Conservation (phyloP, 805 yeast species). For the Hanseniaspora clermontiae region DNA sequence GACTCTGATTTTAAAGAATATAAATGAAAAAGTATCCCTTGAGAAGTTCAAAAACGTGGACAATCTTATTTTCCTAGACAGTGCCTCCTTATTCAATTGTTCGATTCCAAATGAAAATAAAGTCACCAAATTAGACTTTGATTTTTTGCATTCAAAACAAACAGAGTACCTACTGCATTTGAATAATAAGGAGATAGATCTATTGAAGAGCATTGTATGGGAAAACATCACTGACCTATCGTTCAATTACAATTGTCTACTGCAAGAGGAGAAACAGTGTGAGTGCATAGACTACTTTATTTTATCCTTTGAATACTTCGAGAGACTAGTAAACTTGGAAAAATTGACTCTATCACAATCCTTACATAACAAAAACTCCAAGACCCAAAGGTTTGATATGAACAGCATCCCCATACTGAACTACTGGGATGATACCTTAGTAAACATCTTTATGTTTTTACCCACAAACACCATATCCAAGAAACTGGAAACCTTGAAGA, state of each 20-base stretch:
- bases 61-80: not conserved
- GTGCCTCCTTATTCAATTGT: not conserved
- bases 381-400: slow-evolving; percentile 3
- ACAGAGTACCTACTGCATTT: not conserved
- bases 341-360: not conserved
- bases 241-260: not conserved
- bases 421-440: slow-evolving; percentile 3
- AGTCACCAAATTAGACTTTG: not conserved
- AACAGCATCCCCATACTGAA: not conserved
- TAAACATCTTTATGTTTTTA: not conserved
- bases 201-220: not conserved
- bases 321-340: not conserved
- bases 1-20: not conserved
- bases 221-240: not conserved
- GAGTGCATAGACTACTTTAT: not conserved
- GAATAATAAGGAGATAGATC: not conserved
- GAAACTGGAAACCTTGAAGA: not conserved
- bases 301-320: not conserved
- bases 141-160: not conserved
- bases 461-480: not conserved
- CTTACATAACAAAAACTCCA: not conserved
- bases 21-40: not conserved
- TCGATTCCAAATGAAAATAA: not conserved
- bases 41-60: not conserved
- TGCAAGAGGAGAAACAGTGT: not conserved